Percentiles rank a stretch among this genome's conserved stretches.
These are phyloP conservation scores for Dactylellina haptotyla DNA, from an alignment of 2,329 filamentous ascomycete species.

Conservation along the genomic window DNA sequence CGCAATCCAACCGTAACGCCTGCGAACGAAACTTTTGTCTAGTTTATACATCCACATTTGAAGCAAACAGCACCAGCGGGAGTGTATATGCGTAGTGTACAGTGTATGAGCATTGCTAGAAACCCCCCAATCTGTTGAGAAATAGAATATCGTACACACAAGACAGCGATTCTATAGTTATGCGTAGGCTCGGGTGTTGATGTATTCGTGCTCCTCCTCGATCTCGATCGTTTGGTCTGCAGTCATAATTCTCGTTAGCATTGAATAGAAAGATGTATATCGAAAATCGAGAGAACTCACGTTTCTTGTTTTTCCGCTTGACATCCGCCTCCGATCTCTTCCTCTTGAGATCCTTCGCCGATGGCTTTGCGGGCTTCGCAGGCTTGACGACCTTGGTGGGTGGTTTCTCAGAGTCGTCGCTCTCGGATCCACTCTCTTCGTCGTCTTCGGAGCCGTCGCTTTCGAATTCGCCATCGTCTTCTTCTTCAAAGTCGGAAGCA, in stretches of 20 bases:
- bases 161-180: slow-evolving; percentile 12
- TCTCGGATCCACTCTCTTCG: slow-evolving; percentile 33
- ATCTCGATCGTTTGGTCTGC: slow-evolving; percentile 58
- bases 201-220: slow-evolving; percentile 55
- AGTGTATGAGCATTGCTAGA: slow-evolving; percentile 30
- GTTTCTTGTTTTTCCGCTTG: slow-evolving; percentile 58
- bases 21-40: background rate
- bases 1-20: background rate
- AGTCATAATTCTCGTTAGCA: slow-evolving; percentile 24
- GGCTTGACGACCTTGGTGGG: slow-evolving; percentile 44
- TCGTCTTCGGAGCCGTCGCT: slow-evolving; percentile 36
- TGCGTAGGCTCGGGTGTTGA: slow-evolving; percentile 24
- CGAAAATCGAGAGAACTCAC: slow-evolving; percentile 40
- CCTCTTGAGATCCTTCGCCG: slow-evolving; percentile 55
- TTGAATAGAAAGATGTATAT: background rate
- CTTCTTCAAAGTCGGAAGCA: slow-evolving; percentile 48
- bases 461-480: slow-evolving; percentile 40
- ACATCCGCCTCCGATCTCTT: slow-evolving; percentile 56
- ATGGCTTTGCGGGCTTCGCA: slow-evolving; percentile 35
- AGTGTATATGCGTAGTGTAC: background rate
- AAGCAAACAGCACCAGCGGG: background rate
- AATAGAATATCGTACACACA: slow-evolving; percentile 29
- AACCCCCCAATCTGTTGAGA: slow-evolving; percentile 13
- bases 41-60: background rate
- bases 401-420: slow-evolving; percentile 35